Percentiles rank a stretch among this genome's conserved stretches.
Evolutionary conservation across 2,329 filamentous ascomycete species (phyloP).

Genomic region (Mariannaea sp.): DNA sequence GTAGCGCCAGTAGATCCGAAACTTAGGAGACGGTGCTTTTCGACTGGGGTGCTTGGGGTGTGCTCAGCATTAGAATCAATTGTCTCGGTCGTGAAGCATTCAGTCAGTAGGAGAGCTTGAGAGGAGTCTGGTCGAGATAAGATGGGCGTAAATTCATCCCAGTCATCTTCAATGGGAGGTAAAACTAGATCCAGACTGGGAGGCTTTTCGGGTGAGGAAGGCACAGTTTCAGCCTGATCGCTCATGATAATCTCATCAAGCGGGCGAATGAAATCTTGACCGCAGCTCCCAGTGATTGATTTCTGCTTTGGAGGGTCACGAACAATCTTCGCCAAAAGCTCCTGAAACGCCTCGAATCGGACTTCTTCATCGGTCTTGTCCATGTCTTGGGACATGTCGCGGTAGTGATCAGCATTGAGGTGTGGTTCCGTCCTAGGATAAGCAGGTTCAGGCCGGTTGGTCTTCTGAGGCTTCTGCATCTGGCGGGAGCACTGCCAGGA

Average conservation of each 20-base stretch:
- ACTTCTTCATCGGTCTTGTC: background rate
- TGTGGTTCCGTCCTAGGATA: slow-evolving; percentile 13
- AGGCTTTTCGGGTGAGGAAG: slow-evolving; percentile 21
- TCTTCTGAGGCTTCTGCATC: slow-evolving; percentile 36
- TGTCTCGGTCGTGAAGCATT: background rate
- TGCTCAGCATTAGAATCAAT: background rate
- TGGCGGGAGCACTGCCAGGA: slow-evolving; percentile 38
- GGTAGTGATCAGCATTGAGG: background rate
- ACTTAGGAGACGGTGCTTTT: no score
- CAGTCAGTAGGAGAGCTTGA: slow-evolving; percentile 7
- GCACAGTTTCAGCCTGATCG: background rate
- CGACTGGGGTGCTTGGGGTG: no score
- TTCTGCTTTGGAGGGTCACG: background rate
- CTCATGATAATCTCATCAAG: slow-evolving; percentile 1
- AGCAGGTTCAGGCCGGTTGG: slow-evolving; percentile 39
- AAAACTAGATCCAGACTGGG: slow-evolving; percentile 22
- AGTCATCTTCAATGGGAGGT: slow-evolving; percentile 2
- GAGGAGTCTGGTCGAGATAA: slow-evolving; percentile 26
- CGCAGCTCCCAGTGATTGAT: background rate
- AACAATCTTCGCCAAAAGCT: background rate
- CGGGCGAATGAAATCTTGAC: slow-evolving; percentile 19
- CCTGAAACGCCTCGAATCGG: background rate
- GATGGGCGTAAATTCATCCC: background rate
- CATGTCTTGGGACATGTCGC: background rate
- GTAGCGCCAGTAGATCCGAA: background rate